Evolutionary conservation across 176 grass and related monocot genomes (phyloP), one percentile per base, ranked within the genome.

Genomic region (Elymus sibiricus): DNA sequence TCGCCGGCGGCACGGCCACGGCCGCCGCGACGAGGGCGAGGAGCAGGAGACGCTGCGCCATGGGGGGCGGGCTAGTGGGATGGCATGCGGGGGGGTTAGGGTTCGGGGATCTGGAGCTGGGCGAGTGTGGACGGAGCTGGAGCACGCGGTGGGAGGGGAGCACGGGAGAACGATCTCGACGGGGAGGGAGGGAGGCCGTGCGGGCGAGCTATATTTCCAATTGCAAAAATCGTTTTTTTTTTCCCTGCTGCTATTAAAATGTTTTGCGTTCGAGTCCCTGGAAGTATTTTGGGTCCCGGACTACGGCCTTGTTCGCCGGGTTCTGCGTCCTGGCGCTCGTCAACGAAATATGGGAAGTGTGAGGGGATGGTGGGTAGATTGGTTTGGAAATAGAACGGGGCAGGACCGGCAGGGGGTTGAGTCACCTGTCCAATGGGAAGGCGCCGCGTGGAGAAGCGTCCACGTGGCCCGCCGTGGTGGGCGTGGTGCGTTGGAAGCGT

Each of bases 381-480:
- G 5, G 6, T 21, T 22, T 11, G 2, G 24, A 29, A 34, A 7
- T 44, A 73, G 13, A 83, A 83, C n/a, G 74, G 17, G 6, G 29
- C 51, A 88, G 14, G n/a, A 70, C 77, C 79, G 58, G 81, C 87
- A 34, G 27, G 67, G 74, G 49, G 6, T 88, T 59, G 77, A 78
- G 79, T 76, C 62, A 83, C 24, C 4, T 0, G 13, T 38, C 94
- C 94, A 99, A 96, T 99, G 5, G 37, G 9, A 73, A 3, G 0
- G 7, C 2, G 77, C 58, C 97, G 82, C 92, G 86, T 89, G 72
- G 69, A 76, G 49, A 15, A 11, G 0, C 0, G 0, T 64, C 84
- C 94, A 99, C 90, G 84, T 99, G 97, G 90, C 97, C 5, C 7
- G 37, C 56, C 59, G 46, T 82, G 72, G 86, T 86, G 82, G 65